Conservation (phyloP, 495 filamentous ascomycete genomes). For the Penicillium ochrochloron region DNA sequence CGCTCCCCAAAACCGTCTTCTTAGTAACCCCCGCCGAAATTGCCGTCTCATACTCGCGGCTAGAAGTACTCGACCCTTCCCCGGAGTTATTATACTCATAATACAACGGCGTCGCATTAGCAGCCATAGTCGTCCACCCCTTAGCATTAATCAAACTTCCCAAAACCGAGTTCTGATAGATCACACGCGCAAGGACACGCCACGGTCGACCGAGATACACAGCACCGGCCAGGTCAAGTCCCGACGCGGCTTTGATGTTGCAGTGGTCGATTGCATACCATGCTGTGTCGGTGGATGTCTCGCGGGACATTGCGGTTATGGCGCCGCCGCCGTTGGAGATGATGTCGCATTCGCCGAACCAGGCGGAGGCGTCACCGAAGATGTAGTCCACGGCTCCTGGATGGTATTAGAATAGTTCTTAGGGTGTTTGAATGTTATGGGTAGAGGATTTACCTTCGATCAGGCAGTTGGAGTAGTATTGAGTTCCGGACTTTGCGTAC, state of each 20-base stretch:
- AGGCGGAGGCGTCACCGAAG: conserved; percentile 67
- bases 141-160: conserved; percentile 61
- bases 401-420: background rate
- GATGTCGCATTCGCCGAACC: conserved; percentile 67
- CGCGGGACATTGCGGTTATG: conserved; percentile 65
- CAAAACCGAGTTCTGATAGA: conserved; percentile 65
- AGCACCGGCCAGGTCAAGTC: conserved; percentile 52
- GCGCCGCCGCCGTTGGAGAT: conserved; percentile 52
- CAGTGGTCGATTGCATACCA: conserved; percentile 71
- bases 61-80: conserved; percentile 57
- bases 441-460: conserved; percentile 54
- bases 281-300: conserved; percentile 50
- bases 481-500: conserved; percentile 58
- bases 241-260: conserved; percentile 50
- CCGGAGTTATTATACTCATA: conserved; percentile 66
- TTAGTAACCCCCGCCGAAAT: conserved; percentile 54
- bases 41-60: conserved; percentile 56
- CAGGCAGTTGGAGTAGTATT: conserved; percentile 60
- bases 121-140: conserved; percentile 58
- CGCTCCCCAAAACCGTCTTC: conserved; percentile 55
- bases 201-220: conserved; percentile 73
- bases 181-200: conserved; percentile 64
- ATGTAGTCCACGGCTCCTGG: conserved; percentile 61
- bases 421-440: too few species aligned
- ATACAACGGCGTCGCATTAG: conserved; percentile 56